A percentile compares a stretch with the other conserved stretches of the same genome.
Evolutionary conservation across 2,329 filamentous ascomycete genomes (phyloP).

Genomic region (Chaetothyriales sp.): DNA sequence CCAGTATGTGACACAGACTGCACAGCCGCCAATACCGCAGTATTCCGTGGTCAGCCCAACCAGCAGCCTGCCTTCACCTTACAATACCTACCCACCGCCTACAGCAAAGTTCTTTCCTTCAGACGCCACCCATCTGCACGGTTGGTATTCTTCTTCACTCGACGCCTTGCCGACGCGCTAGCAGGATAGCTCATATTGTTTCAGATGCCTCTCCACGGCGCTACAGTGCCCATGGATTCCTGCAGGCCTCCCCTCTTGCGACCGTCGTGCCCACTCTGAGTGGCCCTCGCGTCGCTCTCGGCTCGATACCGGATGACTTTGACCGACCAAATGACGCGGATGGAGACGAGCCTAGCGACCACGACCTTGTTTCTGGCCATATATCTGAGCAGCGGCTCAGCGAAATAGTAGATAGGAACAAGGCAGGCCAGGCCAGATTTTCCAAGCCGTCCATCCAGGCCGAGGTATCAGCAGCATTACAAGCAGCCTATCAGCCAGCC

Average conservation of each 20-base stretch:
- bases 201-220: slow-evolving; percentile 1
- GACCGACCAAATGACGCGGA: background rate
- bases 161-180: background rate
- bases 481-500: slow-evolving; percentile 9
- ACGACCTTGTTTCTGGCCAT: background rate
- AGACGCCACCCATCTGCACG: background rate
- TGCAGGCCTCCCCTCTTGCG: slow-evolving; percentile 2
- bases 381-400: background rate
- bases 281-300: background rate
- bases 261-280: background rate
- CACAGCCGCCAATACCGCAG: background rate
- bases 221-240: slow-evolving; percentile 5
- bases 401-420: background rate
- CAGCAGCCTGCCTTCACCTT: background rate
- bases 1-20: background rate
- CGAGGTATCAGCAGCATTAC: slow-evolving; percentile 1
- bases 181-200: background rate
- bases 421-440: background rate
- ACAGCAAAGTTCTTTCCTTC: background rate
- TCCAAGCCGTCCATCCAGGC: background rate
- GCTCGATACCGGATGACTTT: background rate
- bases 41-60: background rate
- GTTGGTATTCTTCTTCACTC: slow-evolving; percentile 1
- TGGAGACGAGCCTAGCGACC: background rate
- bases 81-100: background rate